Evolutionary conservation across 805 yeast genomes (phyloP), one percentile per base, ranked within the genome.

Genomic region (Cyberlindnera meyerae): DNA sequence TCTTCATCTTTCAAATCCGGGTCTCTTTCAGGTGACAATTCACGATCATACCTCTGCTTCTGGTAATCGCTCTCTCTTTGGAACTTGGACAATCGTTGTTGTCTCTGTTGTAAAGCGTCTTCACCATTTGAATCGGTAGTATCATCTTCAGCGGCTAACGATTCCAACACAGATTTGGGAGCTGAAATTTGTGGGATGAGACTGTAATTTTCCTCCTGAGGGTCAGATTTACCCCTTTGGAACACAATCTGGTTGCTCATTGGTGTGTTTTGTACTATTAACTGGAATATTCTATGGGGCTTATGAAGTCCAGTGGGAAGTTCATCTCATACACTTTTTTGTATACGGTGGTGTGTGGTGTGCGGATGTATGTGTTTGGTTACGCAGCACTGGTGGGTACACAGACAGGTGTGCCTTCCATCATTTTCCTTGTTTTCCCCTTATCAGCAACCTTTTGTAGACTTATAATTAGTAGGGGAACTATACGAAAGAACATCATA

Each of bases 21-120:
- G 33, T 59, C 58, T 36, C 62, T 42, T 13, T 49, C 60, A 6
- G 55, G 56, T 0, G 58, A 52, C 6, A 61, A 39, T 18, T 43
- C 52, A 20, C 65, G 40, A 25, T 59, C 55, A 18, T 56, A 55
- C 20, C 67, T 47, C 41, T 66, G 63, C 40, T 57, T 63, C 32
- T 73, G 79, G 50, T 75, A 79, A 5, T 66, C 71, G 30, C 63
- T 60, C 46, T 71, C 77, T 14, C 66, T 59, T 4, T 61, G 59
- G 26, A 47, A 55, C 18, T 59, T 48, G 1, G 61, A 48, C 35
- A 58, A 54, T 6, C 45, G 40, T 14, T 51, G 42, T 29, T 49
- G 47, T 31, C 52, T 49, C 14, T 60, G 47, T 18, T 34, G 41
- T 39, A 55, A 42, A 11, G 49, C 60, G 36, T 66, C 71, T 20